Base-by-base conservation (phyloP, 306 rosid genomes). In the Sesbania bispinosa region DNA sequence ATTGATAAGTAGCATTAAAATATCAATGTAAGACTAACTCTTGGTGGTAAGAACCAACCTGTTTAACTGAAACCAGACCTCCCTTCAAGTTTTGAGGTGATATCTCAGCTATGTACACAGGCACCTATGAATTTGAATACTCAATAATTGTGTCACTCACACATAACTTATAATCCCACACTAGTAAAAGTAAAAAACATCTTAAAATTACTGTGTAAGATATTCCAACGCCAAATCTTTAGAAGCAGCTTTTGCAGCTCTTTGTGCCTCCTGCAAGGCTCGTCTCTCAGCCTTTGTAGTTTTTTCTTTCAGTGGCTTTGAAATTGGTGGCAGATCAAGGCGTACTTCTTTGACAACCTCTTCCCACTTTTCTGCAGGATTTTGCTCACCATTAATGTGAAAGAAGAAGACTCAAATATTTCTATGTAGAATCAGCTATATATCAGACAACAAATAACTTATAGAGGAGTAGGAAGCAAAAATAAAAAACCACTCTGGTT, bases 221-320 rank as follows among this genome's bases (percentile, higher is more conserved):
- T 78, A 94, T 79, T 47, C 99, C 99, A 10, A 94, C 96, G 1
- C 99, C 99, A 62, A 94, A 94, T 4, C 99, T 97, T 85, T 94
- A 19, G 85, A 73, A 15, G 83, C 77, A 63, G 85, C 90, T 84
- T 92, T 92, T 27, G 88, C 91, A 75, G 96, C 96, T 59, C 96
- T 88, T 50, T 93, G 96, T 60, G 93, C 96, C 76, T 93, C 96
- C 76, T 93, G 98, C 76, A 88, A 45, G 23, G 96, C 91, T 19
- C 93, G 93, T 57, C 96, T 90, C 79, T 93, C 96, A 13, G 90
- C 96, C 82, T 86, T 93, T 29, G 93, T 83, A 18, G 87, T 78
- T 84, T 90, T 89, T 29, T 55, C 76, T 78, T 86, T 92, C 58
- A 68, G 46, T 1, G 85, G 77, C 73, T 82, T 80, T n/a, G 85